Evolutionary conservation across 768 basidiomycete genomes (phyloP), one percentile per base, ranked within the genome.

Genomic region (Xerocomellus chrysenteron): DNA sequence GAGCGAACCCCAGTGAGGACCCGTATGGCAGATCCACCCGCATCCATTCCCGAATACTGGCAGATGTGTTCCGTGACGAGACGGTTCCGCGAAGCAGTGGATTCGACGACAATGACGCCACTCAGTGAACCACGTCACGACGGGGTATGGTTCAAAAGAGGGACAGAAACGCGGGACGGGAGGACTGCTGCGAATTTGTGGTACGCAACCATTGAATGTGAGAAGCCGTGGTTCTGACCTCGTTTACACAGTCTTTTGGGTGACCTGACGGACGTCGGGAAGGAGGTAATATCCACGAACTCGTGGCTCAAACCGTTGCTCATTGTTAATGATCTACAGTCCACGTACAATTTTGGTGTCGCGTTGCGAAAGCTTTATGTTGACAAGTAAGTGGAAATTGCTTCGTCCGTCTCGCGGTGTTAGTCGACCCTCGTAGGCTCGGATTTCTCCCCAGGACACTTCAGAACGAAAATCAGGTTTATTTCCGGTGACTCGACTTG

Each of bases 1-100:
- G 90, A 91, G 72, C 81, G 90, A 36, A 83, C 88, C 0, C 90
- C 90, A 1, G 88, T 91, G n/a, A 83, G 82, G 10, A 74, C 84
- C 12, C 81, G 88, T 3, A 79, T 91, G 71, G 70, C 78, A 7
- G 78, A 76, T 5, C 75, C 85, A 9, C 87, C 87, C 0, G 83
- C 84, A 12, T 82, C 78, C 32, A 82, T 91, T 52, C 85, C 87
- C 1, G 79, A 82, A 61, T 75, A 87, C 59, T 91, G 90, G 87
- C 70, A 77, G 54, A 78, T 88, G 77, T 88, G 87, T 66, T 80
- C 78, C 52, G 78, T 76, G 1, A 81, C 81, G 8, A 75, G 77
- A 39, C 74, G 76, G 28, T 85, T 86, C 61, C 72, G 73, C 17
- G 76, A 79, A 28, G 73, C 79, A 14, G 78, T 83, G 12, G 60